Evolutionary conservation across 116 monocot species (phyloP).

Genomic region (Trichopus zeylanicus): DNA sequence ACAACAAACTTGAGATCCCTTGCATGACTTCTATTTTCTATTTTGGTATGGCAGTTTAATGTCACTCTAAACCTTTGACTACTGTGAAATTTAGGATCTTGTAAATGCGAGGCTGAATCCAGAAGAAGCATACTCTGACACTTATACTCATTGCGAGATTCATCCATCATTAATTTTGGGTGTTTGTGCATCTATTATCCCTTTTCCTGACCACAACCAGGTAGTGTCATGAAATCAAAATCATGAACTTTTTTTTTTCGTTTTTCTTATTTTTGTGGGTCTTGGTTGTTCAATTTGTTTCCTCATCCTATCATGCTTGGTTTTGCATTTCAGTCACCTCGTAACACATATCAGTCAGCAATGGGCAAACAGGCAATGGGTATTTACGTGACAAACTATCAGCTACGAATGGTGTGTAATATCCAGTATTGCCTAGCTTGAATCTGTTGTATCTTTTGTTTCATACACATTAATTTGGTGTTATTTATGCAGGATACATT

Average conservation of each 20-base stretch:
- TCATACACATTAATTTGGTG: slow-evolving; percentile 5
- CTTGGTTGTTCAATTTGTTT: background rate
- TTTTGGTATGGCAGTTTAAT: background rate
- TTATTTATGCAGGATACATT: slow-evolving; percentile 73
- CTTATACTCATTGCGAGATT: slow-evolving; percentile 98
- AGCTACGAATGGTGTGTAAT: slow-evolving; percentile 73
- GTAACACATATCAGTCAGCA: slow-evolving; percentile 99
- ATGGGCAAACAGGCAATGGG: slow-evolving; percentile 99
- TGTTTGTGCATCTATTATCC: slow-evolving; percentile 99
- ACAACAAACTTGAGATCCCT: too few relatives aligned
- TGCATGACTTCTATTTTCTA: too few relatives aligned
- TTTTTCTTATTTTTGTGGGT: background rate
- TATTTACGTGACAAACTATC: slow-evolving; percentile 97
- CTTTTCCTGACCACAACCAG: slow-evolving; percentile 99
- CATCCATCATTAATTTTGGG: slow-evolving; percentile 96
- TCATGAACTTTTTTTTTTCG: too few relatives aligned
- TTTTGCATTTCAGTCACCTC: slow-evolving; percentile 63
- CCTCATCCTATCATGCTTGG: slow-evolving; percentile 6
- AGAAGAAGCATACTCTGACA: slow-evolving; percentile 85
- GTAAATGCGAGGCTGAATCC: slow-evolving; percentile 85
- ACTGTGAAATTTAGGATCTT: slow-evolving; percentile 98
- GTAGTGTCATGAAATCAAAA: too few relatives aligned
- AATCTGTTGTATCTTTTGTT: background rate
- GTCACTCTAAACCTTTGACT: slow-evolving; percentile 1
- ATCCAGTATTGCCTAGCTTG: too few relatives aligned